Percentiles rank a stretch among this genome's conserved stretches.
phyloP scores from a whole-genome alignment of 2,329 filamentous ascomycete species.

The Sarocladium oryzae region DNA sequence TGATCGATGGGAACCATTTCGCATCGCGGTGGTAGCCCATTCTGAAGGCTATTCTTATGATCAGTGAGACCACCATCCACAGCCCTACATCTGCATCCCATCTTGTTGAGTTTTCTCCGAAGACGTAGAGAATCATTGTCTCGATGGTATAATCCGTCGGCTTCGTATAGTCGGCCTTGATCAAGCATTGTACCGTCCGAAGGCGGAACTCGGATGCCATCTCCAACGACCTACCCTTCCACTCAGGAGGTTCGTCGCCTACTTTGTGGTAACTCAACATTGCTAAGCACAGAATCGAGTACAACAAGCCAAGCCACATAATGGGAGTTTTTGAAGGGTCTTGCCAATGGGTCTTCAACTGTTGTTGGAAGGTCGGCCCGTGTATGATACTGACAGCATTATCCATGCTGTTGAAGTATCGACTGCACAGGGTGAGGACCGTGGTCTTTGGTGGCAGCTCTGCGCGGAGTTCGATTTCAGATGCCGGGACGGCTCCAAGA shows the following conservation, averaged over 20 bases:
- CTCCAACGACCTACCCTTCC: conserved; percentile 58
- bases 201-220: conserved; percentile 59
- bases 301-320: conserved; percentile 74
- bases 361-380: conserved; percentile 75
- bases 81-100: conserved; percentile 68
- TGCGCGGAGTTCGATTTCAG: conserved; percentile 69
- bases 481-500: conserved; percentile 65
- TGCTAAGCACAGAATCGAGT: conserved; percentile 68
- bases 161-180: conserved; percentile 71
- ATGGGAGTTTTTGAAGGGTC: conserved; percentile 65
- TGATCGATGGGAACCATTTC: conserved; percentile 64
- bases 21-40: conserved; percentile 77
- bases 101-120: conserved; percentile 67
- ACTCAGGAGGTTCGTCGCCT: conserved; percentile 73
- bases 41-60: conserved; percentile 53
- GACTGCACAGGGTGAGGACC: conserved; percentile 76
- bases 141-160: conserved; percentile 71
- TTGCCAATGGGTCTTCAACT: conserved; percentile 61
- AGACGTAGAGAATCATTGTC: conserved; percentile 67
- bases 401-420: conserved; percentile 83
- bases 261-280: conserved; percentile 75
- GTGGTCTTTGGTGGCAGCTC: conserved; percentile 75
- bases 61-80: conserved; percentile 49
- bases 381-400: conserved; percentile 70
- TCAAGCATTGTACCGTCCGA: conserved; percentile 70